Conservation (phyloP, 192 early-diverging fungal species). For the Linnemannia elongata region DNA sequence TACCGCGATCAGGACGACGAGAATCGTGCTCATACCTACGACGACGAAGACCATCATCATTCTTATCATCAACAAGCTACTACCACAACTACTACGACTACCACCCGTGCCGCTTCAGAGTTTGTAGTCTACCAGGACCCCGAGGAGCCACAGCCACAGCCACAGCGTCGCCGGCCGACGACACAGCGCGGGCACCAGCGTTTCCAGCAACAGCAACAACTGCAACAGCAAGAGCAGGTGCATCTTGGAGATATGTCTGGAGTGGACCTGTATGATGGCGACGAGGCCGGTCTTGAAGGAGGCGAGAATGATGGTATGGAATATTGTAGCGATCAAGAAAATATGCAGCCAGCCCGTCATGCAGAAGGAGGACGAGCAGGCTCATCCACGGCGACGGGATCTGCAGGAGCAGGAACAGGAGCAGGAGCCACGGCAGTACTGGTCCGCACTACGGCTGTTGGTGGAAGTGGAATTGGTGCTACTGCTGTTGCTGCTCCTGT, state of each 20-base stretch:
- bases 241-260: constrained; percentile 28
- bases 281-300: not conserved
- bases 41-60: not conserved
- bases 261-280: not conserved
- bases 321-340: constrained; percentile 18
- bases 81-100: too few relatives aligned
- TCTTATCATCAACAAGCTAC: too few relatives aligned
- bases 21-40: not conserved
- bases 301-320: not conserved
- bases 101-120: too few relatives aligned
- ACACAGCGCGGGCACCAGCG: not conserved
- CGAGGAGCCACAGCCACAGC: not conserved
- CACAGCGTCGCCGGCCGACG: not conserved
- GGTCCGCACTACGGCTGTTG: not conserved
- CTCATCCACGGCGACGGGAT: not conserved
- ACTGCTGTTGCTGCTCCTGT: not conserved
- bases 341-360: constrained; percentile 14
- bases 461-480: not conserved
- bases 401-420: not conserved
- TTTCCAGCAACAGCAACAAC: not conserved
- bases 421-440: not conserved
- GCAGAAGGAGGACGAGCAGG: not conserved
- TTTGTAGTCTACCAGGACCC: too few relatives aligned
- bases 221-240: constrained; percentile 8
- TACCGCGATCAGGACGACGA: not conserved